phyloP scores from a whole-genome alignment of 2,329 filamentous ascomycete species.

The Phialocephala subalpina region DNA sequence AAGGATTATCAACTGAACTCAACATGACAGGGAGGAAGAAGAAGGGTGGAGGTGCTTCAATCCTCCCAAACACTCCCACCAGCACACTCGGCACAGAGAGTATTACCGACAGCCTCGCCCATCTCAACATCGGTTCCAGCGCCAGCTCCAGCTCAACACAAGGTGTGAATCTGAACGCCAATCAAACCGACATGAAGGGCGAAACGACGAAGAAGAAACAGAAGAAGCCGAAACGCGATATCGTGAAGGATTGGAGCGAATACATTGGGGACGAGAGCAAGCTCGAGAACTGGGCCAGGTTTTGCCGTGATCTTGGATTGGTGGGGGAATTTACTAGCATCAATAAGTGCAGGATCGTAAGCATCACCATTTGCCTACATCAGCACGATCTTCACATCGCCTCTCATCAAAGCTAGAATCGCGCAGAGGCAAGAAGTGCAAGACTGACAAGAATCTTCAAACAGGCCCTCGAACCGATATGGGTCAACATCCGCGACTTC shows the following conservation, averaged over 20 bases:
- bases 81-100: too few relatives aligned
- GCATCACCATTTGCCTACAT: too few relatives aligned
- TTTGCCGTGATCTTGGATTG: slow-evolving; percentile 55
- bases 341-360: slow-evolving; percentile 54
- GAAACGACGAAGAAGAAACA: neutral
- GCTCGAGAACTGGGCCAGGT: slow-evolving; percentile 53
- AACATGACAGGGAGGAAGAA: too few relatives aligned
- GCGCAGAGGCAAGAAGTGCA: too few relatives aligned
- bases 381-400: too few relatives aligned
- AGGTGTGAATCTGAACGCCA: too few relatives aligned
- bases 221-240: neutral
- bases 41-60: too few relatives aligned
- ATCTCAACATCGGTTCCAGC: neutral
- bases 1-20: too few relatives aligned
- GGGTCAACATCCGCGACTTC: slow-evolving; percentile 60
- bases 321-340: slow-evolving; percentile 50
- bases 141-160: neutral
- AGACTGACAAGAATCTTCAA: neutral
- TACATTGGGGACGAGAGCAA: slow-evolving; percentile 38
- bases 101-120: too few relatives aligned
- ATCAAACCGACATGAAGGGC: neutral
- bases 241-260: slow-evolving; percentile 27
- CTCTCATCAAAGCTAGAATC: neutral
- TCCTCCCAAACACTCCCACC: too few relatives aligned
- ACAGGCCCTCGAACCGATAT: slow-evolving; percentile 52